These are phyloP conservation scores for Leucocoprinus leucothites DNA, from an alignment of 768 basidiomycete species.

Conservation along the genomic window DNA sequence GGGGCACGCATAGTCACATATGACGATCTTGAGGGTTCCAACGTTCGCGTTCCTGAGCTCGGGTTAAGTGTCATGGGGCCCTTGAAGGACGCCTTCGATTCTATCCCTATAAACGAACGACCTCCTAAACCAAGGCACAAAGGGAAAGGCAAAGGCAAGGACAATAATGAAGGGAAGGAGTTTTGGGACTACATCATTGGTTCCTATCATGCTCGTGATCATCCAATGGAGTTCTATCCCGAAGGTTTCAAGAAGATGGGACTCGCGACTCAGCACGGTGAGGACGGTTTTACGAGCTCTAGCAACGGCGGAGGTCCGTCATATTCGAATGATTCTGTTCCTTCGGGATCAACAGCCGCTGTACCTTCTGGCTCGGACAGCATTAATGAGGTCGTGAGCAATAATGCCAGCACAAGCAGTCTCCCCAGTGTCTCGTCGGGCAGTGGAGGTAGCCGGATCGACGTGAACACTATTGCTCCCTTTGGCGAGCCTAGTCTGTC, in stretches of 20 bases:
- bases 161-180: neutral
- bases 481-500: constrained; percentile 3
- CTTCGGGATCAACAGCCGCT: neutral
- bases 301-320: neutral
- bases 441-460: neutral
- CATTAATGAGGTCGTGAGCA: neutral
- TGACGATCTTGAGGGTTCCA: constrained; percentile 67
- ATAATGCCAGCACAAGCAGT: constrained; percentile 12
- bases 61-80: constrained; percentile 68
- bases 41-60: constrained; percentile 68
- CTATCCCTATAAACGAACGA: constrained; percentile 31
- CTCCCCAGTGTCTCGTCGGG: constrained; percentile 6
- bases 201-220: constrained; percentile 55
- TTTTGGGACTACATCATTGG: constrained; percentile 50
- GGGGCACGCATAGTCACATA: constrained; percentile 73
- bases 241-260: constrained; percentile 79
- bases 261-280: constrained; percentile 38
- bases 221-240: constrained; percentile 75
- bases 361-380: neutral
- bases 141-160: neutral
- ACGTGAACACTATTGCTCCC: constrained; percentile 4
- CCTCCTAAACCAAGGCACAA: neutral
- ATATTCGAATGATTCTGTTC: neutral
- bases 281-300: neutral
- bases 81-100: constrained; percentile 49